Base-by-base conservation (phyloP, 2,329 filamentous ascomycete genomes). In the Epichloe elymi region DNA sequence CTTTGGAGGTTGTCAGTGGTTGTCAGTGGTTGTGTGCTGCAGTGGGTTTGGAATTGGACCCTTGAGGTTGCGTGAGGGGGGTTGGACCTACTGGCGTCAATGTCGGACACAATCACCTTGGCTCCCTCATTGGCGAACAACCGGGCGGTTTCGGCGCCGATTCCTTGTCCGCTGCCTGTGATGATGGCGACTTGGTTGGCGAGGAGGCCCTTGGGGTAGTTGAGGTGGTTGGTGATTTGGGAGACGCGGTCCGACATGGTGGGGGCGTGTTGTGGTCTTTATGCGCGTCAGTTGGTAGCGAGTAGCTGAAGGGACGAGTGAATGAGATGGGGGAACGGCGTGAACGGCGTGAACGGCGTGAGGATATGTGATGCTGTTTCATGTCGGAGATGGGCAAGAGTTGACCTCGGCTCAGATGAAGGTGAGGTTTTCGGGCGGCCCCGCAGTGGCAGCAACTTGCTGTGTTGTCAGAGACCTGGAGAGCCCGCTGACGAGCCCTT, bases 41-140 rank as follows among this genome's bases (percentile, higher is more conserved):
- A 11, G 26, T 30, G 26, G 26, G 26, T 4, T 30, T 10, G 36
- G 23, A 10, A 20, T 19, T 14, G 30, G 17, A 11, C 8, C 11
- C 17, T n/a, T 5, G 30, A 30, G 26, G 10, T 30, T 30, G 26
- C 8, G 1, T 4, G 39, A 23, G 23, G 23, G 20, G 15, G 10
- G 37, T 48, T 15, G 49, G 49, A 63, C 75, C 53, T 63, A 86
- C 83, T 70, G 37, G 68, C 78, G 67, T 95, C 89, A 54, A 95
- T 88, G 68, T 95, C 89, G 23, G 86, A 83, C 44, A 95, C 74
- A 11, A 95, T 73, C 0, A 95, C 88, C 64, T 84, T 88, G 15
- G 88, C 88, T 23, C 89, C 89, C 67, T 95, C 88, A 54, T 89
- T 91, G 12, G 87, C 88, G 61, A 95, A 94, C 3, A 94, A 70